Evolutionary conservation across 345 rosid species (phyloP), one percentile per base, ranked within the genome.

Genomic region (Aquilaria yunnanensis): DNA sequence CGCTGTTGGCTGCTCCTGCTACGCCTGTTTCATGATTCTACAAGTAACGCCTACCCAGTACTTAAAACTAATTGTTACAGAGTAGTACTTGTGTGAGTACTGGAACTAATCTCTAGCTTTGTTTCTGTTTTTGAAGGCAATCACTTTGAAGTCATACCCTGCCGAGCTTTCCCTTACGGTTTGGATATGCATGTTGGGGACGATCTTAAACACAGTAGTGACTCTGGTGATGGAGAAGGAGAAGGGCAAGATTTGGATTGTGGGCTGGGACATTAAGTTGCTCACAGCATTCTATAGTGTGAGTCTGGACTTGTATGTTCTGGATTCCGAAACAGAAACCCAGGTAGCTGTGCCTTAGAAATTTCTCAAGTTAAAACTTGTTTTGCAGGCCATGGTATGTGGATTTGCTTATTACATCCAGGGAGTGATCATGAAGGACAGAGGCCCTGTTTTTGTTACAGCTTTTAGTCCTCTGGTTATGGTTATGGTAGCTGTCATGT

Each of bases 361-460:
- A 46, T 46, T 47, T 31, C 51, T 61, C 55, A 29, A 49, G 47
- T 51, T 41, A 5, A 46, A 3, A 12, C 43, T 47, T 13, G 12
- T 61, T 53, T 3, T 60, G 69, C 83, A 87, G 95, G 88, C 90
- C 52, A 66, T 85, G 47, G 82, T 78, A 34, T 81, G 91, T 61
- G 84, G 89, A 56, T 55, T 83, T 8, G 80, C 78, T 34, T 78
- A 79, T 64, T 83, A 78, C 65, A 70, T 77, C 30, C 78, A 75
- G 67, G 89, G 86, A 32, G 65, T 74, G 66, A 70, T 61, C 16
- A 78, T 79, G 72, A 79, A 79, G 60, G 70, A 60, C 59, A 80
- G 69, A 65, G 96, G 96, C 3, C 91, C 96, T 4, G 89, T 85
- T 51, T 88, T 83, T 66, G 89, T 78, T n/a, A 81, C 85, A 46